Conservation (phyloP, 2,329 filamentous ascomycete genomes). For the Colletotrichum simmondsii region DNA sequence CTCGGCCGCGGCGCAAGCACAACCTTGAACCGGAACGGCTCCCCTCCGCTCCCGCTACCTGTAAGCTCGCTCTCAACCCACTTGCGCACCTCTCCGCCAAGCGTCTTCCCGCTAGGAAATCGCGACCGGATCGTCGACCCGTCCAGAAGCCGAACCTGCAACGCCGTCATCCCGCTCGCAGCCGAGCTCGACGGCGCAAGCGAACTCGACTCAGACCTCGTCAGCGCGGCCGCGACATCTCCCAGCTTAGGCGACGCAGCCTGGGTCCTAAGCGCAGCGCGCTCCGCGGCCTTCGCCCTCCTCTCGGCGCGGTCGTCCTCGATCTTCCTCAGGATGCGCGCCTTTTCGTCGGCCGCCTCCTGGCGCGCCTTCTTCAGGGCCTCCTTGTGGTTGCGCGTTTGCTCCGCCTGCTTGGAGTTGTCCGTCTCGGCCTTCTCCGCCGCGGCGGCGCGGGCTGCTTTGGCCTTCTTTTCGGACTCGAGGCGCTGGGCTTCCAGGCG, state of each 20-base stretch:
- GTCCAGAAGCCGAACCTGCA: constrained; percentile 87
- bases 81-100: constrained; percentile 74
- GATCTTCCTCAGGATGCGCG: constrained; percentile 78
- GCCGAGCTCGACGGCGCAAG: constrained; percentile 40
- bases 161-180: constrained; percentile 52
- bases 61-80: constrained; percentile 78
- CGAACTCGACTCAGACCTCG: constrained; percentile 46
- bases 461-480: constrained; percentile 57
- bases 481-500: constrained; percentile 54
- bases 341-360: constrained; percentile 74
- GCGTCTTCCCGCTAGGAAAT: constrained; percentile 71
- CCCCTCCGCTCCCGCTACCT: constrained; percentile 59
- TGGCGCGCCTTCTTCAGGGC: constrained; percentile 72
- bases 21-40: constrained; percentile 86
- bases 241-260: constrained; percentile 41
- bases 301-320: constrained; percentile 80
- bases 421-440: constrained; percentile 55
- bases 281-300: constrained; percentile 63
- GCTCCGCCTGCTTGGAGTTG: constrained; percentile 41
- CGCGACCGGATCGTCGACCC: constrained; percentile 80
- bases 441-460: constrained; percentile 60
- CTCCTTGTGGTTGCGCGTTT: constrained; percentile 60
- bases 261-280: constrained; percentile 52
- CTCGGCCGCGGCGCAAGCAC: constrained; percentile 84
- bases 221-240: constrained; percentile 43